Evolutionary conservation across 495 filamentous ascomycete genomes (phyloP).

Genomic region (Opeltia flavorubescens): DNA sequence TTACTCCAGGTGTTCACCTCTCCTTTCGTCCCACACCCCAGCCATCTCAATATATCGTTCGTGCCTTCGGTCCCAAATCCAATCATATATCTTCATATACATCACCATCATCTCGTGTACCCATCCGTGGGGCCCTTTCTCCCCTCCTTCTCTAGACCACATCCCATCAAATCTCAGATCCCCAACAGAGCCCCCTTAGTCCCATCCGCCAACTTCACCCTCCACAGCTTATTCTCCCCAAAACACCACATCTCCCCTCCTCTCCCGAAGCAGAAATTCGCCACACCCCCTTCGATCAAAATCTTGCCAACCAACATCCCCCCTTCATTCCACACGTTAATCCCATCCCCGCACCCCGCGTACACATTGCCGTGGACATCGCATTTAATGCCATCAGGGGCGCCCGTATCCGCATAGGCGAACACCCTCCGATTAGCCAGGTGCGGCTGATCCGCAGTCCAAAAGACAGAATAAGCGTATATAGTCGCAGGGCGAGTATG

Average conservation of each 20-base stretch:
- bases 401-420: conserved; percentile 37
- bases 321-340: conserved; percentile 28
- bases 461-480: conserved; percentile 12
- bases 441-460: conserved; percentile 21
- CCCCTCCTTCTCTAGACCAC: no score
- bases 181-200: conserved; percentile 14
- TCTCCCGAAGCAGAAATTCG: conserved; percentile 45
- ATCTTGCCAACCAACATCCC: conserved; percentile 39
- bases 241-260: conserved; percentile 30
- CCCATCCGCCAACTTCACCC: conserved; percentile 13
- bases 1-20: no score
- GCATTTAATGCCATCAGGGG: conserved; percentile 40
- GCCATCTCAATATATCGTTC: no score
- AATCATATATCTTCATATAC: no score
- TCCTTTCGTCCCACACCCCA: no score
- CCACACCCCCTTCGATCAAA: conserved; percentile 23
- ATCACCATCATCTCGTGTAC: not conserved
- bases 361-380: conserved; percentile 32
- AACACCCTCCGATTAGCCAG: conserved; percentile 40
- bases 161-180: conserved; percentile 3
- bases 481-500: conserved; percentile 14
- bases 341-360: conserved; percentile 29
- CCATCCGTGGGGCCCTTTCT: no score
- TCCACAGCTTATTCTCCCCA: conserved; percentile 16
- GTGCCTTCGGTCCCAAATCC: no score